Evolutionary conservation across 2,329 filamentous ascomycete genomes (phyloP).

Genomic region (Mariannaea elegans): DNA sequence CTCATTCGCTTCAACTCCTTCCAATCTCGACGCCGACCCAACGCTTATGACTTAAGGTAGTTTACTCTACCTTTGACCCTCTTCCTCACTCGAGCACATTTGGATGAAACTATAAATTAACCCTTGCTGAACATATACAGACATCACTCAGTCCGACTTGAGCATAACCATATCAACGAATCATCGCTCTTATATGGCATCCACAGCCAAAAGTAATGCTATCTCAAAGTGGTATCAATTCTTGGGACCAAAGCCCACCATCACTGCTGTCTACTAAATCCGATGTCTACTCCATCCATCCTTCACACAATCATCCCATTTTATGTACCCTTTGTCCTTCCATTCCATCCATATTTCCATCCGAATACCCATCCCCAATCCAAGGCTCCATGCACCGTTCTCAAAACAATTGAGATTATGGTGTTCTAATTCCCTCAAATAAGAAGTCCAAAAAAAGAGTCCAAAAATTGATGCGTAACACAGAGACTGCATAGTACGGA

Average conservation of each 20-base stretch:
- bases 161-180: too few relatives aligned
- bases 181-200: too few relatives aligned
- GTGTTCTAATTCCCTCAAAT: constrained; percentile 5
- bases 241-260: constrained; percentile 20
- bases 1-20: too few relatives aligned
- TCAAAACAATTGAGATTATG: constrained; percentile 2
- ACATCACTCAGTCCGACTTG: too few relatives aligned
- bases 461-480: not conserved
- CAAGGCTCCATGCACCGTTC: constrained; percentile 15
- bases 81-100: too few relatives aligned
- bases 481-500: constrained; percentile 4
- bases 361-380: constrained; percentile 12
- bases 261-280: constrained; percentile 25
- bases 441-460: constrained; percentile 9
- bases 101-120: too few relatives aligned
- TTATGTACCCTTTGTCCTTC: constrained; percentile 13
- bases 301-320: constrained; percentile 14
- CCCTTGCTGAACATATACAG: too few relatives aligned
- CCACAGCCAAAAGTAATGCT: too few relatives aligned
- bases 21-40: too few relatives aligned
- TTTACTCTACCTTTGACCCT: too few relatives aligned
- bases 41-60: too few relatives aligned
- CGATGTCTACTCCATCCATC: constrained; percentile 15
- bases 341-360: too few relatives aligned
- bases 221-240: constrained; percentile 38